Conservation (phyloP, 352 stramenopile species). For the Phytophthora macrochlamydospora region DNA sequence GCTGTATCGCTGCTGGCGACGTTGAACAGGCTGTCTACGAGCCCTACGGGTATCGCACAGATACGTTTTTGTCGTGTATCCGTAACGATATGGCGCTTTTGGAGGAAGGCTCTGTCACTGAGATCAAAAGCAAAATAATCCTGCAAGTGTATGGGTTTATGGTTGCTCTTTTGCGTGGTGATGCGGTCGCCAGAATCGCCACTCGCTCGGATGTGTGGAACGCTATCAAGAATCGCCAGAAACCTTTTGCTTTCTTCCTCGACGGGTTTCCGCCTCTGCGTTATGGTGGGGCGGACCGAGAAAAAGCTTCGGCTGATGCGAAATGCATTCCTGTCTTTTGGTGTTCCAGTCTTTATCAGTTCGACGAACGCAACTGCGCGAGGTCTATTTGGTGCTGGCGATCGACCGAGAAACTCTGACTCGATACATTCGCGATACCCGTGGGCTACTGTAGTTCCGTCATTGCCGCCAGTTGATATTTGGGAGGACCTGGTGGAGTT, state of each 20-base stretch:
- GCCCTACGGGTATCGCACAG: neutral
- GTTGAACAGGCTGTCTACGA: neutral
- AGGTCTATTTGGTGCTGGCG: neutral
- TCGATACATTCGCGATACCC: neutral
- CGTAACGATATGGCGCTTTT: neutral
- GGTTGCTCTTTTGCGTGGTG: neutral
- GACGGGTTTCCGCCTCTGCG: neutral
- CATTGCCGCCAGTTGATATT: neutral
- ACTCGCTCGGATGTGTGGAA: neutral
- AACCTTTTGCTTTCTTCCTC: neutral
- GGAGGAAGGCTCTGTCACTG: neutral
- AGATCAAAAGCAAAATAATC: neutral
- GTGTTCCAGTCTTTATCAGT: neutral
- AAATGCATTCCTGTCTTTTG: neutral
- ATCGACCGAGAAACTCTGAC: neutral
- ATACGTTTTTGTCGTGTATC: neutral
- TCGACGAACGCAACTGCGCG: neutral
- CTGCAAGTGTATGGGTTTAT: neutral
- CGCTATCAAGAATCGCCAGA: neutral
- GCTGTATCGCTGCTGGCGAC: neutral
- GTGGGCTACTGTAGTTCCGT: neutral
- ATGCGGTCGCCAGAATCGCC: neutral
- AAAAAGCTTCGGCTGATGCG: neutral
- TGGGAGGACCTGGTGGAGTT: neutral
- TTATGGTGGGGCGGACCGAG: neutral